Evolutionary conservation across 1,284 basidiomycete genomes (phyloP).

Genomic region (Puccinia novopanici): DNA sequence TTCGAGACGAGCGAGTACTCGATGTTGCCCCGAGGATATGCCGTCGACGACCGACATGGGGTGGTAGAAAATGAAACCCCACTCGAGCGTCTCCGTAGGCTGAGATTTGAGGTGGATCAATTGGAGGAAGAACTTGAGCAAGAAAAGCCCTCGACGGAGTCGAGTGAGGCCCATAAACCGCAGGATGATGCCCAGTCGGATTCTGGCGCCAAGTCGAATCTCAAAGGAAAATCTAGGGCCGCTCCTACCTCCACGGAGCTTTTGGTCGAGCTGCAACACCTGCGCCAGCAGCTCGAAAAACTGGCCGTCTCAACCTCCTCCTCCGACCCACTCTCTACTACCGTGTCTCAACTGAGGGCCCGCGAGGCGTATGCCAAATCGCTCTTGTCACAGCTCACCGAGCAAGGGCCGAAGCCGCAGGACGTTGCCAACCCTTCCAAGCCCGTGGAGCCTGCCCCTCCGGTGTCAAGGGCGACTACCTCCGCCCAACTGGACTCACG

Average conservation of each 20-base stretch:
- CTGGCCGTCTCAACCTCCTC: conserved; percentile 19
- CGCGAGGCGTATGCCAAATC: conserved; percentile 46
- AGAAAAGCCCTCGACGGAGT: conserved; percentile 39
- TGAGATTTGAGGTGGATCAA: conserved; percentile 62
- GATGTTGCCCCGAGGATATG: conserved; percentile 39
- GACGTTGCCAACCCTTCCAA: conserved; percentile 7
- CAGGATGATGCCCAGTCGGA: conserved; percentile 27
- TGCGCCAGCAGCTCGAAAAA: conserved; percentile 39
- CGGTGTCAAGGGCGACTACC: neutral
- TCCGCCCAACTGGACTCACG: conserved; percentile 36
- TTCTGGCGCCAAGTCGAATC: neutral
- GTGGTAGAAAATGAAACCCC: conserved; percentile 58
- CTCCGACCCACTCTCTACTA: neutral
- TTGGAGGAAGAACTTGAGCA: conserved; percentile 60
- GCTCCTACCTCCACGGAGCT: conserved; percentile 32
- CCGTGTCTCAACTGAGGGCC: conserved; percentile 15
- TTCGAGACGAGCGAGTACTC: conserved; percentile 47
- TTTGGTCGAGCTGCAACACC: conserved; percentile 36
- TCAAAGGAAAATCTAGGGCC: conserved; percentile 24
- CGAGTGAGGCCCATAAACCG: conserved; percentile 32
- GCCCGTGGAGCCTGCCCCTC: neutral
- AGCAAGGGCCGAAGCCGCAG: neutral
- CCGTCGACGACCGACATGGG: conserved; percentile 38
- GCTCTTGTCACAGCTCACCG: conserved; percentile 39
- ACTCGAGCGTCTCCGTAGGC: conserved; percentile 60